Percentiles rank a stretch among this genome's conserved stretches.
These are phyloP conservation scores for Rossbeevera mucosa DNA, from an alignment of 768 basidiomycete species.

Conservation along the genomic window DNA sequence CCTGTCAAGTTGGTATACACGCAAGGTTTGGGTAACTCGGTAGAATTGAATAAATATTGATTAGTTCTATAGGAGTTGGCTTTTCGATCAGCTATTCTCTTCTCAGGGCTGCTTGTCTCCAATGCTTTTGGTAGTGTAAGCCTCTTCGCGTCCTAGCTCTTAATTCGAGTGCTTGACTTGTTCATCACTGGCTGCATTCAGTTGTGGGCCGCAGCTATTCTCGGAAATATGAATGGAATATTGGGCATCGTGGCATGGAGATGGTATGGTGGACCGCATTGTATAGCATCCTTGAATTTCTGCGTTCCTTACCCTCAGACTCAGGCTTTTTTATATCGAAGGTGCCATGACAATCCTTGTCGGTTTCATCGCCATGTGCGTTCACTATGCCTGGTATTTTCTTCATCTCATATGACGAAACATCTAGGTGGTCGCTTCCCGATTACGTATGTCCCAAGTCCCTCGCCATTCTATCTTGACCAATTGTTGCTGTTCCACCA, in stretches of 20 bases:
- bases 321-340: slow-evolving; percentile 70
- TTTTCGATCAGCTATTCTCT: slow-evolving; percentile 58
- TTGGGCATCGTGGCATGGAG: slow-evolving; percentile 67
- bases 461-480: neutral
- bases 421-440: slow-evolving; percentile 49
- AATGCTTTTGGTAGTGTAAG: slow-evolving; percentile 65
- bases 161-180: neutral
- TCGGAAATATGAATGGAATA: slow-evolving; percentile 62
- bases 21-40: slow-evolving; percentile 8
- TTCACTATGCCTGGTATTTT: neutral
- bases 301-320: neutral
- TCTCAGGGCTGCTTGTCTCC: slow-evolving; percentile 53
- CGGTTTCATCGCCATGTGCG: slow-evolving; percentile 51
- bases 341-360: slow-evolving; percentile 60
- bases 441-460: slow-evolving; percentile 45
- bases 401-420: neutral
- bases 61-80: slow-evolving; percentile 47
- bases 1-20: slow-evolving; percentile 25
- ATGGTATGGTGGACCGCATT: slow-evolving; percentile 39
- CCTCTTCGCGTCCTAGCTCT: neutral
- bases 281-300: neutral
- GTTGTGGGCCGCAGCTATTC: slow-evolving; percentile 71
- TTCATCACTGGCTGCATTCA: slow-evolving; percentile 17
- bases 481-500: neutral
- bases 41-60: neutral